Evolutionary conservation across 495 filamentous ascomycete species (phyloP).

Genomic region (Penicillium cataractarum): DNA sequence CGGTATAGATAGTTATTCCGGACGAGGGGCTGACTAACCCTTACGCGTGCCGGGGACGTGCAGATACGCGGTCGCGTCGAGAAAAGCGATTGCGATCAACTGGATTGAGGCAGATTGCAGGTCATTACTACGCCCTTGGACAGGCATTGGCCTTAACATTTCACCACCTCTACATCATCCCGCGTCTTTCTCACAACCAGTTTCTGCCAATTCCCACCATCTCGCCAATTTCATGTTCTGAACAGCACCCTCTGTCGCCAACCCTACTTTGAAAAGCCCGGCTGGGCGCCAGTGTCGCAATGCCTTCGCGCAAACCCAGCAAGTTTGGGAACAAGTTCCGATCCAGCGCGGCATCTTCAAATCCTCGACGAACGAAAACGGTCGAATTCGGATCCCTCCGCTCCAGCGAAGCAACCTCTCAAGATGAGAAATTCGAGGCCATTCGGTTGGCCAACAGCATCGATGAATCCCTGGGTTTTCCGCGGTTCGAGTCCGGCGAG

Average conservation of each 20-base stretch:
- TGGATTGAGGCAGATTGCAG: constrained; percentile 27
- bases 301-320: constrained; percentile 61
- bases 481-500: constrained; percentile 86
- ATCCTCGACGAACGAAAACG: constrained; percentile 65
- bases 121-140: constrained; percentile 22
- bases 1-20: constrained; percentile 39
- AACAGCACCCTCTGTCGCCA: constrained; percentile 14
- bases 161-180: constrained; percentile 1
- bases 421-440: constrained; percentile 84
- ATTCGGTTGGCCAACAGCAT: constrained; percentile 83
- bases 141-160: constrained; percentile 17
- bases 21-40: constrained; percentile 22
- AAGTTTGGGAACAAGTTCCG: constrained; percentile 60
- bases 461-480: constrained; percentile 92
- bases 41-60: constrained; percentile 30
- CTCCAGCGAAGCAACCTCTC: constrained; percentile 79
- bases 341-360: constrained; percentile 52
- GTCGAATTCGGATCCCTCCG: constrained; percentile 76
- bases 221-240: constrained; percentile 33
- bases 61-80: constrained; percentile 45
- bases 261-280: constrained; percentile 26
- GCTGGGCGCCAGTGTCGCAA: constrained; percentile 42
- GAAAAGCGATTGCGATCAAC: constrained; percentile 26
- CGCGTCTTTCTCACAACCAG: not conserved
- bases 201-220: constrained; percentile 7